phyloP scores from a whole-genome alignment of 495 filamentous ascomycete genomes.

The Aspergillus baeticus region DNA sequence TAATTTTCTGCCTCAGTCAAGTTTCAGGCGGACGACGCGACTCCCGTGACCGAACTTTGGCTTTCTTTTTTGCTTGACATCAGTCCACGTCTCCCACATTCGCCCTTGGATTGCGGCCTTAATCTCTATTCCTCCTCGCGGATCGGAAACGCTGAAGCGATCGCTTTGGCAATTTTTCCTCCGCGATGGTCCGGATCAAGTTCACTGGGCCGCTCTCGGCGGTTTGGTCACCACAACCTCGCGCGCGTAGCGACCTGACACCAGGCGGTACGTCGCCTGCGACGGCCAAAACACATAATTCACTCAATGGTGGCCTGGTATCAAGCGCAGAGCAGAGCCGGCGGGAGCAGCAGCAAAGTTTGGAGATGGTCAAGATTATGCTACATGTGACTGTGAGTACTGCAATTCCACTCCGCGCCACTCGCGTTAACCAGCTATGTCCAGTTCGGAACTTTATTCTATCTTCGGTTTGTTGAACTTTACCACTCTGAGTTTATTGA shows the following conservation, averaged over 20 bases:
- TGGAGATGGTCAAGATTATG: constrained; percentile 49
- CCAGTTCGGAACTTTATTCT: constrained; percentile 32
- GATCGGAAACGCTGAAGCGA: background rate
- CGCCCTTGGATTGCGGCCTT: background rate
- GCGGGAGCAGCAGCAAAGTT: constrained; percentile 42
- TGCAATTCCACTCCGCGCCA: background rate
- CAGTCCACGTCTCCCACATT: background rate
- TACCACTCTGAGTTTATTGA: background rate
- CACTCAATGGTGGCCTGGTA: constrained; percentile 14
- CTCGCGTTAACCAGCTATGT: background rate
- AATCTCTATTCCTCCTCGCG: background rate
- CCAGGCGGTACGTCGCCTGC: background rate
- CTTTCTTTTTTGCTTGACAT: constrained; percentile 3
- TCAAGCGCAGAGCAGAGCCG: constrained; percentile 4
- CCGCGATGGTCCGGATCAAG: constrained; percentile 27
- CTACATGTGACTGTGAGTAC: constrained; percentile 39
- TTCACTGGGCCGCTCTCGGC: constrained; percentile 20
- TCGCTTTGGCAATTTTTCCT: background rate
- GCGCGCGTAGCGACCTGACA: background rate
- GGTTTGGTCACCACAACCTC: constrained; percentile 19
- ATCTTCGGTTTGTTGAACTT: constrained; percentile 27
- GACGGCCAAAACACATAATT: constrained; percentile 18
- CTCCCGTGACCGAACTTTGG: constrained; percentile 18
- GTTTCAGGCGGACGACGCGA: background rate
- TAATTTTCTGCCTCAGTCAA: no score